These are phyloP conservation scores for Collybiopsis luxurians DNA, from an alignment of 768 basidiomycete genomes.

Conservation along the genomic window DNA sequence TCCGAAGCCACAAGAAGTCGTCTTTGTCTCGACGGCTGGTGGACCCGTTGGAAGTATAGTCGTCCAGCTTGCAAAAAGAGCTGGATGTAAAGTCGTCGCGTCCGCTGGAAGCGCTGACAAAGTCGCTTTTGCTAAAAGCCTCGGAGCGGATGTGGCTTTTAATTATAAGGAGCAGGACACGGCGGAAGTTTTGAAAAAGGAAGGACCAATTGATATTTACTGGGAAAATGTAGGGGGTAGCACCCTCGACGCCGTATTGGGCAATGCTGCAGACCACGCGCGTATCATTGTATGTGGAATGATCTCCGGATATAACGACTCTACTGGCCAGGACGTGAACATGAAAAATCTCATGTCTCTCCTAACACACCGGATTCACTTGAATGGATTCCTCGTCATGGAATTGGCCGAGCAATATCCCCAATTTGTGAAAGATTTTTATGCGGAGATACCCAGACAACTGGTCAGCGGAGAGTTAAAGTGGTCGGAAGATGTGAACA, in stretches of 20 bases:
- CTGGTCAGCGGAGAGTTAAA: slow-evolving; percentile 46
- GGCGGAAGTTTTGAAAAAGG: slow-evolving; percentile 45
- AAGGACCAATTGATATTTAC: slow-evolving; percentile 52
- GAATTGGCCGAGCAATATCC: slow-evolving; percentile 30
- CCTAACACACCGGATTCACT: slow-evolving; percentile 30
- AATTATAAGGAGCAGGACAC: slow-evolving; percentile 68
- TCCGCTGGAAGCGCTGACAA: slow-evolving; percentile 73
- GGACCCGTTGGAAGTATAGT: slow-evolving; percentile 45
- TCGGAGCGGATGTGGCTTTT: slow-evolving; percentile 68
- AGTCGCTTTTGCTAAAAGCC: slow-evolving; percentile 52
- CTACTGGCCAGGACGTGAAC: background rate
- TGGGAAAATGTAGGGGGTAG: slow-evolving; percentile 64
- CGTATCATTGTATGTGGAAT: slow-evolving; percentile 39
- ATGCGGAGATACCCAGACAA: slow-evolving; percentile 33
- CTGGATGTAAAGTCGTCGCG: slow-evolving; percentile 64
- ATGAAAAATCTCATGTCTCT: slow-evolving; percentile 24
- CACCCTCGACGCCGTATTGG: slow-evolving; percentile 52
- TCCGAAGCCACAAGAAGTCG: slow-evolving; percentile 40
- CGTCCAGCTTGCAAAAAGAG: slow-evolving; percentile 47
- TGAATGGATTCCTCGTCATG: slow-evolving; percentile 40
- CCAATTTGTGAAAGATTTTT: slow-evolving; percentile 31
- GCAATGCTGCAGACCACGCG: slow-evolving; percentile 38
- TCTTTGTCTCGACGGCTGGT: slow-evolving; percentile 45
- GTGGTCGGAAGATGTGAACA: slow-evolving; percentile 40
- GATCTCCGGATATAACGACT: background rate